Percentiles rank a stretch among this genome's conserved stretches.
Conservation (phyloP, 179 eudicot genomes). For the Beta corolliflora region DNA sequence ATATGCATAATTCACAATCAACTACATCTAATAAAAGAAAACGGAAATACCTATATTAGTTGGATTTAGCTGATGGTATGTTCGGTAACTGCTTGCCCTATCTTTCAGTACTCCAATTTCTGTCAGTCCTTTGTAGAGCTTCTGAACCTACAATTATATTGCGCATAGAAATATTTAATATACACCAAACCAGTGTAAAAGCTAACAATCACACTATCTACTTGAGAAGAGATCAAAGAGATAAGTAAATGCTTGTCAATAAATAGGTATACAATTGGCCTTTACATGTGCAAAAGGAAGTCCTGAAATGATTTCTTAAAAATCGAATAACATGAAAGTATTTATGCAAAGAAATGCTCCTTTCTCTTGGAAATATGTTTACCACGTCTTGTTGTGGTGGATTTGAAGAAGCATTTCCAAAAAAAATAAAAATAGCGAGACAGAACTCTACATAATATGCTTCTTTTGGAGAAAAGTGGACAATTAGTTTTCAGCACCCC, state of each 20-base stretch:
- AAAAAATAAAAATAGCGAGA: neutral
- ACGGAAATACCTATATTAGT: constrained; percentile 71
- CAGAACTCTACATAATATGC: neutral
- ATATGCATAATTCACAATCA: constrained; percentile 3
- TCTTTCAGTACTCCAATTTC: constrained; percentile 71
- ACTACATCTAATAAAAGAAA: neutral
- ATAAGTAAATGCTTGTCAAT: neutral
- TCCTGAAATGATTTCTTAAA: neutral
- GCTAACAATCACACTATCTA: neutral
- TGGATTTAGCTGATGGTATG: constrained; percentile 81
- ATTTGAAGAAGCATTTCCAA: neutral
- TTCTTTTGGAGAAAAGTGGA: neutral
- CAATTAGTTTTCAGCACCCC: neutral
- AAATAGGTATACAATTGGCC: neutral
- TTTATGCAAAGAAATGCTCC: neutral
- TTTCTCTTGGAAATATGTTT: neutral
- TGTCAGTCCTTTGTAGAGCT: constrained; percentile 68
- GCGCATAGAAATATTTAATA: neutral
- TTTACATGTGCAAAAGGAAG: neutral
- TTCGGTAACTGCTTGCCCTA: constrained; percentile 40
- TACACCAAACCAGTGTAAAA: neutral
- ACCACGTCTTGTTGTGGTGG: neutral
- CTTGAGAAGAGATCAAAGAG: constrained; percentile 3
- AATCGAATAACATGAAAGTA: neutral
- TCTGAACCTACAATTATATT: constrained; percentile 53